Evolutionary conservation across 2,329 filamentous ascomycete species (phyloP).

Genomic region (Spiromastix sp.): DNA sequence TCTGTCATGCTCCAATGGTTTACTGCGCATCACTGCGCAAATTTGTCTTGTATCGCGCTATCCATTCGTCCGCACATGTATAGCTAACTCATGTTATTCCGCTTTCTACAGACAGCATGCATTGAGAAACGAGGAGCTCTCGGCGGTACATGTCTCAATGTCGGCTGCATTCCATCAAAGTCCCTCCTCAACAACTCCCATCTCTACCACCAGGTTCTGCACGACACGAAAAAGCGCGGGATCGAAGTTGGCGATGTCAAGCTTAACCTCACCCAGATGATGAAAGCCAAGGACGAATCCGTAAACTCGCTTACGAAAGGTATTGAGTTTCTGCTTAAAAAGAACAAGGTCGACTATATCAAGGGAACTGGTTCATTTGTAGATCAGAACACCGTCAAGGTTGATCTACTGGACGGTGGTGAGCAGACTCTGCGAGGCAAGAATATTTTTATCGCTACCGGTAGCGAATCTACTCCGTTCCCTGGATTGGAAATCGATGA

Average conservation of each 20-base stretch:
- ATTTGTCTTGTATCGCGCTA: neutral
- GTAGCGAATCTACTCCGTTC: slow-evolving; percentile 91
- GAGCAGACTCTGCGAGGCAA: slow-evolving; percentile 80
- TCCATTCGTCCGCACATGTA: too few species aligned
- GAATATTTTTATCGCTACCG: slow-evolving; percentile 97
- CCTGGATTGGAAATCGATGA: slow-evolving; percentile 93
- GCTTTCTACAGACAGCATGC: slow-evolving; percentile 62
- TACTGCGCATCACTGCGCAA: neutral
- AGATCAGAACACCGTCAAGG: slow-evolving; percentile 83
- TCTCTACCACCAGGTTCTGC: slow-evolving; percentile 91
- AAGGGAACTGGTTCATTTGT: slow-evolving; percentile 84
- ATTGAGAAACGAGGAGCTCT: slow-evolving; percentile 96
- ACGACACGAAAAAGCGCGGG: slow-evolving; percentile 93
- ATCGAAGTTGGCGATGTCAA: slow-evolving; percentile 97
- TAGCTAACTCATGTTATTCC: neutral
- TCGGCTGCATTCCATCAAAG: slow-evolving; percentile 98
- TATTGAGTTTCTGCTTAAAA: slow-evolving; percentile 97
- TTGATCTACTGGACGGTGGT: slow-evolving; percentile 81
- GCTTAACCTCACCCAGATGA: slow-evolving; percentile 88
- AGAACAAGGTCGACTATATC: slow-evolving; percentile 97
- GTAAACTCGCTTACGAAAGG: slow-evolving; percentile 87
- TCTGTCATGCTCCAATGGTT: slow-evolving; percentile 1
- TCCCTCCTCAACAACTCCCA: slow-evolving; percentile 99
- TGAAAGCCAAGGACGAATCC: slow-evolving; percentile 96
- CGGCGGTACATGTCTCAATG: slow-evolving; percentile 95